Conservation (phyloP, 148 eudicot genomes). For the Persicaria maculosa region DNA sequence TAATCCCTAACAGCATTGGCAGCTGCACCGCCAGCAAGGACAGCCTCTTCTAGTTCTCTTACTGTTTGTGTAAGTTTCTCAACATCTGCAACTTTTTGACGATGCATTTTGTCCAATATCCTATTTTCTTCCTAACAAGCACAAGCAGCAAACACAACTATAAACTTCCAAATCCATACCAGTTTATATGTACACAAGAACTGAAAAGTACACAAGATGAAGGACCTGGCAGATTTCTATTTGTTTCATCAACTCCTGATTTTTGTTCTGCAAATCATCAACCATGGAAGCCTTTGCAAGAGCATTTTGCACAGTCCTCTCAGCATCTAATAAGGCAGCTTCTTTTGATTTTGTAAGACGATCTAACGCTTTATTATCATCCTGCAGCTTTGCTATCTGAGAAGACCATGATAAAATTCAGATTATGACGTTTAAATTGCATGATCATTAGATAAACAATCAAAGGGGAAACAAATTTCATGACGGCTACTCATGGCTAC, state of each 20-base stretch:
- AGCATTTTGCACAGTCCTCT: slow-evolving; percentile 67
- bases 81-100: slow-evolving; percentile 78
- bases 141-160: slow-evolving; percentile 2
- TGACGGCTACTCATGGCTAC: slow-evolving; percentile 17
- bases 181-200: not conserved
- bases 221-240: slow-evolving; percentile 75
- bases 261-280: slow-evolving; percentile 80
- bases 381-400: slow-evolving; percentile 74
- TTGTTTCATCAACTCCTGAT: slow-evolving; percentile 81
- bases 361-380: slow-evolving; percentile 60
- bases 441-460: slow-evolving; percentile 5
- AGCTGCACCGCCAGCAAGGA: slow-evolving; percentile 84
- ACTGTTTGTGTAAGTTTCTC: slow-evolving; percentile 77
- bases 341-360: slow-evolving; percentile 61
- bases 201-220: slow-evolving; percentile 1
- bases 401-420: slow-evolving; percentile 4
- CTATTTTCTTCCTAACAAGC: slow-evolving; percentile 56
- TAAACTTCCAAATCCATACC: slow-evolving; percentile 1
- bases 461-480: not conserved
- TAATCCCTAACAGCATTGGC: slow-evolving; percentile 81
- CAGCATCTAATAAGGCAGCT: slow-evolving; percentile 77
- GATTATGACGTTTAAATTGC: not conserved
- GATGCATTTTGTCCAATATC: slow-evolving; percentile 68
- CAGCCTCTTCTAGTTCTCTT: slow-evolving; percentile 72
- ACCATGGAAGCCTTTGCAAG: slow-evolving; percentile 78